These are phyloP conservation scores for Torulaspora delbrueckii DNA, from an alignment of 805 yeast species.

Conservation along the genomic window DNA sequence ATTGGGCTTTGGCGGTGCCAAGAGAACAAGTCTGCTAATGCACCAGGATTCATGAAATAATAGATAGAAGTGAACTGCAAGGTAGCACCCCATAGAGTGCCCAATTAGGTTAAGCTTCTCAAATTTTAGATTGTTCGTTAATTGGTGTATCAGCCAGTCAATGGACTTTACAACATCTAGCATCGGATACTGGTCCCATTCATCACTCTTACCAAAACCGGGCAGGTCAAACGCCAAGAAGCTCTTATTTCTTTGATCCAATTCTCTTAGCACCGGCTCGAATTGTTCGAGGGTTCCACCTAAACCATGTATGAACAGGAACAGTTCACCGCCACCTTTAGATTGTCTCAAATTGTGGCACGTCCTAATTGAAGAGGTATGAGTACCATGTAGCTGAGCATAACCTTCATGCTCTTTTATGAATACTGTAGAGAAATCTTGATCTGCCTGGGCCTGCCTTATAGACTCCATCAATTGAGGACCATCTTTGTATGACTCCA, in stretches of 20 bases:
- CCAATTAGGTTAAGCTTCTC: slow-evolving; percentile 38
- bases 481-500: slow-evolving; percentile 15
- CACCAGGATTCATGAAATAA: slow-evolving; percentile 21
- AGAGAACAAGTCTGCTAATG: slow-evolving; percentile 35
- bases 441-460: slow-evolving; percentile 10
- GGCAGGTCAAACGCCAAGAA: slow-evolving; percentile 76
- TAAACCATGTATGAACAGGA: slow-evolving; percentile 75
- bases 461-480: slow-evolving; percentile 11
- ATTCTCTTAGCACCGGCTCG: slow-evolving; percentile 57
- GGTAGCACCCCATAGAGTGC: slow-evolving; percentile 69
- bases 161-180: slow-evolving; percentile 12
- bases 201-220: slow-evolving; percentile 65
- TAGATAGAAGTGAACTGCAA: slow-evolving; percentile 44
- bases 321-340: slow-evolving; percentile 24
- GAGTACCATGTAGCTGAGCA: slow-evolving; percentile 3
- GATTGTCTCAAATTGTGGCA: slow-evolving; percentile 23
- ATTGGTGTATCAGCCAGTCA: slow-evolving; percentile 2
- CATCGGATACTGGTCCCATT: slow-evolving; percentile 23
- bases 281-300: slow-evolving; percentile 90
- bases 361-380: slow-evolving; percentile 14
- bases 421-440: slow-evolving; percentile 25
- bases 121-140: background rate
- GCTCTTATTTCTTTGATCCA: slow-evolving; percentile 57
- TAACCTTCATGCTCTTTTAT: slow-evolving; percentile 17
- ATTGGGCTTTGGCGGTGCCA: slow-evolving; percentile 46